These are phyloP conservation scores for Pseudopyrenochaeta lycopersici DNA, from an alignment of 2,329 filamentous ascomycete species.

Conservation along the genomic window DNA sequence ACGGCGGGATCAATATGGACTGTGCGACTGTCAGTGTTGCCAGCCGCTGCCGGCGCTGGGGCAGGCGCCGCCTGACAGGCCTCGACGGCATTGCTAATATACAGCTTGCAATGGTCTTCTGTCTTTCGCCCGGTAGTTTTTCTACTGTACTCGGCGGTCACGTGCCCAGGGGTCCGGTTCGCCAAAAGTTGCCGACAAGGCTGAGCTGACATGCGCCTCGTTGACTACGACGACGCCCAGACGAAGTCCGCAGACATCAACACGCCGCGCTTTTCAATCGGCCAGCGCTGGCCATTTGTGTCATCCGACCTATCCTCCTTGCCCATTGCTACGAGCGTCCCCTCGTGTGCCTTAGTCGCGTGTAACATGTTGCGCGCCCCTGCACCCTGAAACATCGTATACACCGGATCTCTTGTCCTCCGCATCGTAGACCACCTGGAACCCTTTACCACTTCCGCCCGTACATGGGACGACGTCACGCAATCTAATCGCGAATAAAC, in stretches of 20 bases:
- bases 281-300: neutral
- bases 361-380: constrained; percentile 25
- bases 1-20: constrained; percentile 8
- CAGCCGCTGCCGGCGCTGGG: neutral
- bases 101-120: neutral
- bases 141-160: neutral
- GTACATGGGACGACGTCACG: constrained; percentile 15
- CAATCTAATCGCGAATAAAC: constrained; percentile 9
- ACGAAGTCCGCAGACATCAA: neutral
- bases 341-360: constrained; percentile 1
- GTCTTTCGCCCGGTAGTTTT: neutral
- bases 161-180: neutral
- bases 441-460: constrained; percentile 8
- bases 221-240: neutral
- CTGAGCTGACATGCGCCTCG: neutral
- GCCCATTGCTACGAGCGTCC: neutral
- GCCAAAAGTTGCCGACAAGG: neutral
- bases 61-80: neutral
- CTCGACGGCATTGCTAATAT: neutral
- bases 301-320: neutral
- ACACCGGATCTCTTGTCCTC: constrained; percentile 5
- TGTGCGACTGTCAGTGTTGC: constrained; percentile 7
- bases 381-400: constrained; percentile 37
- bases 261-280: neutral
- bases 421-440: neutral